Evolutionary conservation across 352 stramenopile genomes (phyloP).

Genomic region (Globisporangium perplexum): DNA sequence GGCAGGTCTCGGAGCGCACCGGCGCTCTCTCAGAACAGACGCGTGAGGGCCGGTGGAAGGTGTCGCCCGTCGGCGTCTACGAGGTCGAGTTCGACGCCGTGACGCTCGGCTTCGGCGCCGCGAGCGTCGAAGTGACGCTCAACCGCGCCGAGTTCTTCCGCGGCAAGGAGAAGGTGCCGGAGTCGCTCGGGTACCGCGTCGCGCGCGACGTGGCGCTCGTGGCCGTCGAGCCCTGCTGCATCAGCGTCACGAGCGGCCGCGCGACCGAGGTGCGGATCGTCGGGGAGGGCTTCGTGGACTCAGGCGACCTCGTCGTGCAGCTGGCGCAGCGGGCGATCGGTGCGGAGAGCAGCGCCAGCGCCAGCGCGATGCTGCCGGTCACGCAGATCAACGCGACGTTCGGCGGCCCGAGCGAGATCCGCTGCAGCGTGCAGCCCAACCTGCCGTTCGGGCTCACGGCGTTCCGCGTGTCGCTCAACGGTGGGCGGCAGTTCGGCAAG

Average conservation of each 20-base stretch:
- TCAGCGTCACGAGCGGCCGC: conserved; percentile 52
- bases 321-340: conserved; percentile 36
- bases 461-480: conserved; percentile 57
- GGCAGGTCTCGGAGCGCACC: conserved; percentile 45
- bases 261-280: conserved; percentile 47
- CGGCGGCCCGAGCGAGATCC: conserved; percentile 34
- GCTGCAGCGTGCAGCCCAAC: conserved; percentile 55
- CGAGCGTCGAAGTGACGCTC: conserved; percentile 45
- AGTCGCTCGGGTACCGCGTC: conserved; percentile 43
- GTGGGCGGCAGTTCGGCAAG: conserved; percentile 48
- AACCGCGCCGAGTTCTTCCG: conserved; percentile 48
- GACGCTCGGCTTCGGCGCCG: conserved; percentile 44
- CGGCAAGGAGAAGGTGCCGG: conserved; percentile 27
- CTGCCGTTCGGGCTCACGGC: conserved; percentile 59
- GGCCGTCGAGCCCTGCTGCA: conserved; percentile 42
- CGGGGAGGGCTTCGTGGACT: conserved; percentile 56
- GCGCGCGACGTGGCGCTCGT: conserved; percentile 37
- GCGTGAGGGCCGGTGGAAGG: conserved; percentile 37
- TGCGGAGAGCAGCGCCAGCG: not conserved
- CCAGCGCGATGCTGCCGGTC: conserved; percentile 10
- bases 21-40: conserved; percentile 45
- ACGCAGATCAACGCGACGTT: conserved; percentile 54
- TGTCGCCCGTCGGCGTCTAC: conserved; percentile 48
- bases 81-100: conserved; percentile 57
- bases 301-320: conserved; percentile 50